Conservation (phyloP, 768 basidiomycete genomes). For the Mycena kentingensis region DNA sequence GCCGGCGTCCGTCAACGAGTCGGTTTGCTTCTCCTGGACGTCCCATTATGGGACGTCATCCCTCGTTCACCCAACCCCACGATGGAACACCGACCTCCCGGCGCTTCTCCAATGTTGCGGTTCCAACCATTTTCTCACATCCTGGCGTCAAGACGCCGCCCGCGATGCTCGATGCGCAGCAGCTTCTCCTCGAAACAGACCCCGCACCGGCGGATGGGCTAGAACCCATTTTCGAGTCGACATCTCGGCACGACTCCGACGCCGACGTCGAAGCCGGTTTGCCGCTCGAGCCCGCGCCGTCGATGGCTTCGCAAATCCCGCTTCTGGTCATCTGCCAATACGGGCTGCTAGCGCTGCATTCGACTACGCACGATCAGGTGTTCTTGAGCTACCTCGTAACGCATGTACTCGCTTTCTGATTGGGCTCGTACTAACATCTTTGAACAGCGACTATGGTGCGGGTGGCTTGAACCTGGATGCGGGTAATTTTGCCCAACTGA, state of each 20-base stretch:
- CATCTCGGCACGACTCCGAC: constrained; percentile 32
- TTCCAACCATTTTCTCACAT: constrained; percentile 83
- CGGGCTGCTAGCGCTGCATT: constrained; percentile 84
- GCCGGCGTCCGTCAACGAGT: constrained; percentile 31
- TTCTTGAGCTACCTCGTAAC: constrained; percentile 91
- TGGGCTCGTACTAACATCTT: constrained; percentile 4
- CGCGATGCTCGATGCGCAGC: constrained; percentile 73
- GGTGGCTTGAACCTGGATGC: constrained; percentile 94
- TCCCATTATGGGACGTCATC: constrained; percentile 18
- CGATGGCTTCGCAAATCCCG: constrained; percentile 75
- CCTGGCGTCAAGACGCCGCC: constrained; percentile 79
- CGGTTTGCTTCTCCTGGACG: constrained; percentile 16
- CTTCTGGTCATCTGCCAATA: constrained; percentile 88
- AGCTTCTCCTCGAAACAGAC: constrained; percentile 50
- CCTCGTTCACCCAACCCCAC: constrained; percentile 36
- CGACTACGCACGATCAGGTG: constrained; percentile 87
- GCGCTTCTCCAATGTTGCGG: constrained; percentile 55
- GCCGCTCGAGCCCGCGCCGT: constrained; percentile 54
- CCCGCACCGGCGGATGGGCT: constrained; percentile 46
- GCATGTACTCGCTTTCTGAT: constrained; percentile 44
- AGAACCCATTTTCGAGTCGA: constrained; percentile 55
- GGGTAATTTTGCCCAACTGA: constrained; percentile 89
- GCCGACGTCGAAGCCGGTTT: constrained; percentile 43
- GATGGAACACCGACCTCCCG: constrained; percentile 47
- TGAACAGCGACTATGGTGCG: constrained; percentile 66